Evolutionary conservation across 108 stramenopile species (phyloP).

Genomic region (Nitzschia sp.): DNA sequence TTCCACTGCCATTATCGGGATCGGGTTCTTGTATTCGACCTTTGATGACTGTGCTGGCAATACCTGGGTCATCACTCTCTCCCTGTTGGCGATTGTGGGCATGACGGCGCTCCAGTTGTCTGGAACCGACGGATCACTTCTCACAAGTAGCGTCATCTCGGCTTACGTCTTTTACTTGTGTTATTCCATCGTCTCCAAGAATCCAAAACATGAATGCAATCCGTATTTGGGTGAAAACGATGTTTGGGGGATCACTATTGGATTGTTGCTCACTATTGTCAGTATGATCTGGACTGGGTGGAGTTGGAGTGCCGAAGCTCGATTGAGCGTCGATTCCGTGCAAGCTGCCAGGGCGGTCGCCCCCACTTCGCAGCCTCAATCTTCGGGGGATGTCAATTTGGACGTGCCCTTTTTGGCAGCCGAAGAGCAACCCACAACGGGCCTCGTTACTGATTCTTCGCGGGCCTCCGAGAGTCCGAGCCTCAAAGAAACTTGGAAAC

Average conservation of each 20-base stretch:
- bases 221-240: conserved; percentile 74
- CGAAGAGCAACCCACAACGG: conserved; percentile 54
- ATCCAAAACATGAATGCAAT: conserved; percentile 80
- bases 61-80: conserved; percentile 81
- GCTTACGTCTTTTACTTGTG: conserved; percentile 80
- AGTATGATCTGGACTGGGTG: conserved; percentile 89
- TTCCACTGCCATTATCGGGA: conserved; percentile 50
- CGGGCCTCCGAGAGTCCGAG: conserved; percentile 25
- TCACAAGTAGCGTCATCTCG: conserved; percentile 85
- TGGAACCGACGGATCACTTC: conserved; percentile 79
- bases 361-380: neutral
- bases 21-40: conserved; percentile 77
- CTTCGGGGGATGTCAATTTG: conserved; percentile 38
- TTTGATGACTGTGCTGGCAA: conserved; percentile 74
- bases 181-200: conserved; percentile 87
- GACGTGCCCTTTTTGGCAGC: conserved; percentile 81
- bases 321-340: conserved; percentile 38
- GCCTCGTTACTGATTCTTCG: conserved; percentile 51
- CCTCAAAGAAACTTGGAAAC: conserved; percentile 70
- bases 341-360: conserved; percentile 37
- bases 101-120: conserved; percentile 68
- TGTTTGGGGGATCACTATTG: conserved; percentile 75
- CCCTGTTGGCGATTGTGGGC: conserved; percentile 71
- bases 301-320: conserved; percentile 56
- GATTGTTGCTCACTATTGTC: conserved; percentile 72